Evolutionary conservation across 352 stramenopile genomes (phyloP).

Genomic region (Globisporangium echinulatum): DNA sequence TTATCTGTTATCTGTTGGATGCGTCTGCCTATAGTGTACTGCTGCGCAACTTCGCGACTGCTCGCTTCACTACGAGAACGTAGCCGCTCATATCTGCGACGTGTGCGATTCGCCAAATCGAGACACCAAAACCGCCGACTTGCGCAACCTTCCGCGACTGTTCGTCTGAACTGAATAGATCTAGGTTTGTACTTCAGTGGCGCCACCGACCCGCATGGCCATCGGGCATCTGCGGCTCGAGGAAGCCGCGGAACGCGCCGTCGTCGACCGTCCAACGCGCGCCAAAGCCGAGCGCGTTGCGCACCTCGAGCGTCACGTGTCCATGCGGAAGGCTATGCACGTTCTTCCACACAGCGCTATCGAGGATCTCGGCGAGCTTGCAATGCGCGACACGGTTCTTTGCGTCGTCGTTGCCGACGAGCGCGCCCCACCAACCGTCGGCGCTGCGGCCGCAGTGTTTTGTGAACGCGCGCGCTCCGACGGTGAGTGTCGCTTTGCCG

Average conservation of each 20-base stretch:
- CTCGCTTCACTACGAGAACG: no score
- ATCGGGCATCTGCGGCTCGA: constrained; percentile 76
- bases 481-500: constrained; percentile 42
- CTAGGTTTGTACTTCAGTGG: constrained; percentile 21
- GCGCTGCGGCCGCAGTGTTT: constrained; percentile 74
- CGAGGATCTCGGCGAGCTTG: constrained; percentile 49
- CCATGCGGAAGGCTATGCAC: constrained; percentile 67
- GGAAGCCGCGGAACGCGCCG: constrained; percentile 66
- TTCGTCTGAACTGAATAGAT: no score
- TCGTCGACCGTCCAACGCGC: constrained; percentile 65
- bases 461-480: constrained; percentile 65
- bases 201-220: constrained; percentile 69
- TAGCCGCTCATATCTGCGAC: no score
- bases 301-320: constrained; percentile 66
- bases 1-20: no score
- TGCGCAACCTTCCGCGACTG: no score
- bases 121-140: no score
- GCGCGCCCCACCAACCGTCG: constrained; percentile 52
- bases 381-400: constrained; percentile 57
- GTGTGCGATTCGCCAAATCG: no score
- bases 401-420: constrained; percentile 55
- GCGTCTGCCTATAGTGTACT: no score
- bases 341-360: constrained; percentile 71
- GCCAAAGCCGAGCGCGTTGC: constrained; percentile 61
- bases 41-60: no score